Evolutionary conservation across 2,329 filamentous ascomycete genomes (phyloP).

Genomic region (Sclerotinia minor): DNA sequence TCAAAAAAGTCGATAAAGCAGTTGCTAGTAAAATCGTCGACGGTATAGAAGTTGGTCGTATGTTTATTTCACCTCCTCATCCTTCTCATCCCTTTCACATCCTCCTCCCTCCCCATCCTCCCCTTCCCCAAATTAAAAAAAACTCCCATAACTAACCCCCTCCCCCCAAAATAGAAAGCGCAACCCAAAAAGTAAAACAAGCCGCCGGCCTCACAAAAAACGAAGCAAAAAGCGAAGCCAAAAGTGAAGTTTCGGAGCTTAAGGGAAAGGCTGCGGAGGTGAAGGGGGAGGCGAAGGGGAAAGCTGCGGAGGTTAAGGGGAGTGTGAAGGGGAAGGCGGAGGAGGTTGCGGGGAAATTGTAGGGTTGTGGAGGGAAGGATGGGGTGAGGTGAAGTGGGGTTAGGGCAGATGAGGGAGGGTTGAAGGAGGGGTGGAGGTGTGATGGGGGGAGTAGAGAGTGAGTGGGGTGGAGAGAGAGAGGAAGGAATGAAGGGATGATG

Average conservation of each 20-base stretch:
- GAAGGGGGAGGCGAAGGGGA: conserved; percentile 43
- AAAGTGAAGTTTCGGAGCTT: conserved; percentile 42
- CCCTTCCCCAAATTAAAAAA: background rate
- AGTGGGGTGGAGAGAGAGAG: background rate
- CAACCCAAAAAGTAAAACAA: conserved; percentile 52
- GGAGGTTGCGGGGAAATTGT: background rate
- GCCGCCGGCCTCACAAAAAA: conserved; percentile 43
- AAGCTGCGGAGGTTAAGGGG: conserved; percentile 46
- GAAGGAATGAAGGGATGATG: too few species aligned
- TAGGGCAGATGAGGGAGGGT: too few species aligned
- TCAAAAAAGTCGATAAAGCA: too few species aligned
- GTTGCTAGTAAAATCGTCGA: too few species aligned
- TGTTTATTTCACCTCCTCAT: too few species aligned
- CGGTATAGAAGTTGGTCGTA: too few species aligned
- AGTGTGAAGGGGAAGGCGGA: conserved; percentile 38
- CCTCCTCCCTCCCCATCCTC: background rate
- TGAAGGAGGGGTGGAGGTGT: background rate
- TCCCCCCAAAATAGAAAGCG: conserved; percentile 39
- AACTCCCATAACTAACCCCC: background rate
- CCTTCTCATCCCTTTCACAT: background rate
- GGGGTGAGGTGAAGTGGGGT: background rate
- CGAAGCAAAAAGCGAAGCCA: conserved; percentile 18
- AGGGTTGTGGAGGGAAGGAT: too few species aligned
- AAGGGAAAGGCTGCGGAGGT: conserved; percentile 49
- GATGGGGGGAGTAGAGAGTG: background rate